Percentiles rank a stretch among this genome's conserved stretches.
Conservation (phyloP, 495 filamentous ascomycete genomes). For the Xylaria grammica region DNA sequence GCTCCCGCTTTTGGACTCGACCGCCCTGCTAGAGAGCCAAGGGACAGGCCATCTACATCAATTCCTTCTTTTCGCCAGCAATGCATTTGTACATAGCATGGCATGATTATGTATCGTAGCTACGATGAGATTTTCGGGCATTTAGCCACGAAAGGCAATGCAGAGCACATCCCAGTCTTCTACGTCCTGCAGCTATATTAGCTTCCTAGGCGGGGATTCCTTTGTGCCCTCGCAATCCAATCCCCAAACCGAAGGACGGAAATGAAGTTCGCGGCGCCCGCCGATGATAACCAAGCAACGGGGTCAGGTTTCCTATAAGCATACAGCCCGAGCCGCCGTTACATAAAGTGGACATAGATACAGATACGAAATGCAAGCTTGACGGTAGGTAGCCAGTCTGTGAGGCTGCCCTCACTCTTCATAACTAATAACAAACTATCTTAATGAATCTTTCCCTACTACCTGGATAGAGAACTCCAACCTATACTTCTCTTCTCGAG, state of each 20-base stretch:
- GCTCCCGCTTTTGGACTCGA: constrained; percentile 37
- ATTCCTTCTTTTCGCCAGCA: background rate
- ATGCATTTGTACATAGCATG: background rate
- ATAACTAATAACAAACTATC: background rate
- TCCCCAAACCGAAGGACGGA: background rate
- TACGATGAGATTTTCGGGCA: background rate
- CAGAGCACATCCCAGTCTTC: constrained; percentile 14
- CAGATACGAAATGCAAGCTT: constrained; percentile 11
- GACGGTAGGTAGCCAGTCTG: background rate
- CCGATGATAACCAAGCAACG: background rate
- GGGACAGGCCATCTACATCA: constrained; percentile 17
- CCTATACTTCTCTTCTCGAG: background rate
- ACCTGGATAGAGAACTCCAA: background rate
- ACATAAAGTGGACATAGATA: background rate
- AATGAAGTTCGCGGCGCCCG: constrained; percentile 5
- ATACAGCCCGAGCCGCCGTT: background rate
- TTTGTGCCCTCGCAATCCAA: background rate
- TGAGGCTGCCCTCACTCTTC: background rate
- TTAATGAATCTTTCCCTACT: background rate
- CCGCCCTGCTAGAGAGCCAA: constrained; percentile 20
- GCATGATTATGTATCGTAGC: constrained; percentile 13
- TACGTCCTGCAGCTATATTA: constrained; percentile 20
- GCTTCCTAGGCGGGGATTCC: constrained; percentile 6
- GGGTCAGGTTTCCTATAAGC: background rate
- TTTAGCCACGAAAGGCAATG: constrained; percentile 18